These are phyloP conservation scores for Tolypocladium paradoxum DNA, from an alignment of 2,329 filamentous ascomycete species.

Conservation along the genomic window DNA sequence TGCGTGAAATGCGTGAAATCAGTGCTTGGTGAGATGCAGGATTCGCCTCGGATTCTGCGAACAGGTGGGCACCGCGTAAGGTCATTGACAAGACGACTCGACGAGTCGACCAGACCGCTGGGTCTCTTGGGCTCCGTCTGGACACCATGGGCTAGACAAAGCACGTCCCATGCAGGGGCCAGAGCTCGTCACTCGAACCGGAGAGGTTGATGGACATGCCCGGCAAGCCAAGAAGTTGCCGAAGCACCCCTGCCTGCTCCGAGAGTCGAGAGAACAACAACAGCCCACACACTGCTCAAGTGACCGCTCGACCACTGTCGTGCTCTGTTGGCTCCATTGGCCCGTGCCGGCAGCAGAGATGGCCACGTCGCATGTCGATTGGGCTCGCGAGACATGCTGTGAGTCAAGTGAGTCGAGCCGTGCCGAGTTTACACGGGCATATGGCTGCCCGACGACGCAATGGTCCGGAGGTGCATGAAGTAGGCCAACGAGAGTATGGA, in stretches of 20 bases:
- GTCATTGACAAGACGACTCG: conserved; percentile 14
- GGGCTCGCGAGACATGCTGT: conserved; percentile 9
- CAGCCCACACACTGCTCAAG: conserved; percentile 7
- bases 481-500: conserved; percentile 1
- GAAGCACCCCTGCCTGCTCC: neutral
- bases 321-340: conserved; percentile 19
- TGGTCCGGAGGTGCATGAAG: conserved; percentile 1
- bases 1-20: neutral
- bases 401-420: conserved; percentile 10
- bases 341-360: conserved; percentile 11
- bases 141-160: neutral
- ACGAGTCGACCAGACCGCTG: conserved; percentile 5
- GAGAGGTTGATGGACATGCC: neutral
- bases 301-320: conserved; percentile 8
- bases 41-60: conserved; percentile 19
- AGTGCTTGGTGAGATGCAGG: conserved; percentile 19
- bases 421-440: conserved; percentile 8
- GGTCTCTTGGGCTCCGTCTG: neutral
- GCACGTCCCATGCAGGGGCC: neutral
- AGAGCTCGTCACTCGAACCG: neutral
- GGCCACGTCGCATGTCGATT: conserved; percentile 20
- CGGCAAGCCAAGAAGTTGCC: neutral
- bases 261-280: conserved; percentile 5
- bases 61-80: conserved; percentile 20
- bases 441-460: conserved; percentile 17